Evolutionary conservation across 495 filamentous ascomycete genomes (phyloP), one percentile per base, ranked within the genome.

Genomic region (Talaromyces nanjingensis): DNA sequence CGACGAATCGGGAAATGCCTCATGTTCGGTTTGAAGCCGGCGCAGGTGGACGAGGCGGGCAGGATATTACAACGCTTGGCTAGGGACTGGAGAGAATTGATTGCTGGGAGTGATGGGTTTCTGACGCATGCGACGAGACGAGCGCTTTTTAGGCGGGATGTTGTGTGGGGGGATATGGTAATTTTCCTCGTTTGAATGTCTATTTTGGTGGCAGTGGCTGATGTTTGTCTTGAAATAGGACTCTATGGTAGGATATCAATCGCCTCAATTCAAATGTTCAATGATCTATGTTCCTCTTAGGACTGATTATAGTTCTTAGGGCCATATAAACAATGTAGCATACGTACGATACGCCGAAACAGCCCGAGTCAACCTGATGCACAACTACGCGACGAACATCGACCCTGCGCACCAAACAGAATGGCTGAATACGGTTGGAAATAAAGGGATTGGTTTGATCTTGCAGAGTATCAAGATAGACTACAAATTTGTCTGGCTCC

Each of bases 151-250:
- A 73, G 83, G n/a, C 87, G 91, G 68, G 78, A 82, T 71, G 87
- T 97, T 22, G 89, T 87, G 0, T 97, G 91, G 92, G 92, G 91
- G 34, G 93, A 98, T 77, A 92, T 93, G 91, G 92, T 90, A 81
- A 54, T 72, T 27, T 25, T 53, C 2, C 47, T 60, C 31, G 56
- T 52, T 39, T 54, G 37, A 60, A 63, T 9, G 25, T 58, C 59
- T 55, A 18, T 11, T 22, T 68, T 63, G 20, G 14, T 54, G 45
- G n/a, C 20, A 2, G 53, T 65, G 33, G 53, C 37, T 47, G 66
- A 27, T 60, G 52, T 27, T 64, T 54, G 16, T 42, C 55, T 39
- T 69, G 31, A 56, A 60, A 29, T 70, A 88, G 85, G 83, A 86
- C 66, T 73, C 76, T 39, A 86, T 86, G 83, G 83, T 85, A 74